Conservation (phyloP, 495 filamentous ascomycete species). For the Penicillium cinerascens region DNA sequence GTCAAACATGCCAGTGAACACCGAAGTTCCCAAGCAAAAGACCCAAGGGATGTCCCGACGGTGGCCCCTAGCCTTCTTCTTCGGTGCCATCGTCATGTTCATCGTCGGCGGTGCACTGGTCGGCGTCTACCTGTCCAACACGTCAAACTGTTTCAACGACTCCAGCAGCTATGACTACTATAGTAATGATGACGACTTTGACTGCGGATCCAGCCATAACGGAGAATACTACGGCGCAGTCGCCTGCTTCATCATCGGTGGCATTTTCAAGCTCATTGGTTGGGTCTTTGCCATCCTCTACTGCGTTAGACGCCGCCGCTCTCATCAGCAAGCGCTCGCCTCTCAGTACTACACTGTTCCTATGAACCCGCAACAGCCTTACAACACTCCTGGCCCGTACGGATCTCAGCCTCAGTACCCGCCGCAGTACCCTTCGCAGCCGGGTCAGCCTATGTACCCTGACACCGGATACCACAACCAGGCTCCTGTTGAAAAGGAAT, state of each 20-base stretch:
- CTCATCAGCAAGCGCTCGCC: conserved; percentile 5
- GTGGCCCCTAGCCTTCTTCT: conserved; percentile 23
- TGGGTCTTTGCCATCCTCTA: conserved; percentile 23
- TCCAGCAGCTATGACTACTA: conserved; percentile 4
- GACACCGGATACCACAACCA: background rate
- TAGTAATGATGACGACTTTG: background rate
- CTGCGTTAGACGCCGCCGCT: conserved; percentile 18
- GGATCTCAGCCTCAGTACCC: conserved; percentile 12
- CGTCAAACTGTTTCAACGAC: conserved; percentile 6
- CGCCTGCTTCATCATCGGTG: conserved; percentile 16
- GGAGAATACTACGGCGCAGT: conserved; percentile 17
- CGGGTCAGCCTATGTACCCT: background rate
- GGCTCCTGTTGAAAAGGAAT: background rate
- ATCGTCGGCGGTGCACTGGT: conserved; percentile 21
- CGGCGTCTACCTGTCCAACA: conserved; percentile 9
- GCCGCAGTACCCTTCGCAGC: background rate
- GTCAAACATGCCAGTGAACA: background rate
- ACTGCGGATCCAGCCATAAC: conserved; percentile 3
- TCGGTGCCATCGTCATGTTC: conserved; percentile 20
- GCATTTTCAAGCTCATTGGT: conserved; percentile 15
- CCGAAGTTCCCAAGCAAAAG: background rate
- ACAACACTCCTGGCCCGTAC: conserved; percentile 5
- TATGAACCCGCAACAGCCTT: conserved; percentile 6
- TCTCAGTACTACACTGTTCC: conserved; percentile 7
- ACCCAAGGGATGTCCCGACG: conserved; percentile 7